These are phyloP conservation scores for Zea luxurians DNA, from an alignment of 176 grass and related monocot genomes.

Conservation along the genomic window DNA sequence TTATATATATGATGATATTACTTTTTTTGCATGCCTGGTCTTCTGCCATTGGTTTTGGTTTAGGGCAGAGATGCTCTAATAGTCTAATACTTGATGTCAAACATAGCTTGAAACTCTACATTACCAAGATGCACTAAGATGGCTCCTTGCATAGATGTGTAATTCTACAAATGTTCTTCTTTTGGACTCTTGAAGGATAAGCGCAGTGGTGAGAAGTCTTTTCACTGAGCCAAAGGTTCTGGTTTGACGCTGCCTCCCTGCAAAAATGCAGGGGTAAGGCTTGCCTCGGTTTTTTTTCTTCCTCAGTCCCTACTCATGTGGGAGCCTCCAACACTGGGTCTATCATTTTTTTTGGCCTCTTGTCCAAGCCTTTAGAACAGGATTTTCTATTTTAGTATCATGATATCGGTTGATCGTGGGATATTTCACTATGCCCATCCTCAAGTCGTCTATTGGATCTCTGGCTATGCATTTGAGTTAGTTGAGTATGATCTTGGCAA, in stretches of 20 bases:
- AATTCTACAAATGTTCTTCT: background rate
- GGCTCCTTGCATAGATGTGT: background rate
- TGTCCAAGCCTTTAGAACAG: background rate
- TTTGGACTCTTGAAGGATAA: background rate
- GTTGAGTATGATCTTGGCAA: slow-evolving; percentile 15
- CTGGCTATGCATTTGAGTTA: background rate
- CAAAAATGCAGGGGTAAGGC: no score
- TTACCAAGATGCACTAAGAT: background rate
- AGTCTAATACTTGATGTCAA: background rate
- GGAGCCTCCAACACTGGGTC: no score
- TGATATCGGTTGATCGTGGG: background rate
- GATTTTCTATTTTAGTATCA: background rate
- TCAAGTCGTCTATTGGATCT: background rate
- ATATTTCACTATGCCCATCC: background rate
- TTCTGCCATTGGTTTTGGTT: slow-evolving; percentile 18
- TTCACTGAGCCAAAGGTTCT: no score
- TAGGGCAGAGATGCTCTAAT: background rate
- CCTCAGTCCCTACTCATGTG: no score
- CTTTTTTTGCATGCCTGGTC: background rate
- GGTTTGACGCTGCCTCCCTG: no score
- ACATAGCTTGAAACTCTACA: slow-evolving; percentile 18
- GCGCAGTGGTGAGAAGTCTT: no score
- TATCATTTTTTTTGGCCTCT: no score
- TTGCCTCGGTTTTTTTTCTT: no score
- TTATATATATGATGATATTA: background rate